phyloP scores from a whole-genome alignment of 768 basidiomycete species.

The Peribolospora baueri region DNA sequence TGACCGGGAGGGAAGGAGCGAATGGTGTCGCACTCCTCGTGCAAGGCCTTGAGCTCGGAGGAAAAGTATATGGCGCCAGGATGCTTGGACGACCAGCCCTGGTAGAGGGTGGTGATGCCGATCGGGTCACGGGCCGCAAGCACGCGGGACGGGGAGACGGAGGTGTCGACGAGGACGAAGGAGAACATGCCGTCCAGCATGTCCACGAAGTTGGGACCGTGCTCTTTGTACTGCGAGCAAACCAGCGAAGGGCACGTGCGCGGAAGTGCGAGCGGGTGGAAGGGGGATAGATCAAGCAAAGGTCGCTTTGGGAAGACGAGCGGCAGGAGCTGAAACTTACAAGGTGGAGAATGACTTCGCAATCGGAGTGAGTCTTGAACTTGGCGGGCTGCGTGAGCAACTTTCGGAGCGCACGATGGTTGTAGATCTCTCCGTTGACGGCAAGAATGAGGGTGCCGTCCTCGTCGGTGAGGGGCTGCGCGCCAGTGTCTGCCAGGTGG shows the following conservation, averaged over 20 bases:
- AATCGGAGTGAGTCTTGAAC: slow-evolving; percentile 95
- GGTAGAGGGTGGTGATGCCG: slow-evolving; percentile 95
- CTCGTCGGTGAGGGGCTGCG: slow-evolving; percentile 71
- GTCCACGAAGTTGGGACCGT: slow-evolving; percentile 41
- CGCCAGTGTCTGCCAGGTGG: slow-evolving; percentile 52
- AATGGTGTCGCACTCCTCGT: slow-evolving; percentile 79
- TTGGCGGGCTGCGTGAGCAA: slow-evolving; percentile 37
- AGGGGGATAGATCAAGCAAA: not conserved
- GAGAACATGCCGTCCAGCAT: slow-evolving; percentile 97
- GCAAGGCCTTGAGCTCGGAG: slow-evolving; percentile 79
- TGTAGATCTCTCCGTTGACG: slow-evolving; percentile 99
- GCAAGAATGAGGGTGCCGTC: slow-evolving; percentile 62
- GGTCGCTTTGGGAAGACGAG: not conserved
- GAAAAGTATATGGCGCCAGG: slow-evolving; percentile 77
- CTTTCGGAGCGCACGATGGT: slow-evolving; percentile 60
- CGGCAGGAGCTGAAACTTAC: slow-evolving; percentile 25
- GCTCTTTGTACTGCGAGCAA: slow-evolving; percentile 45
- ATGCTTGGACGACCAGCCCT: slow-evolving; percentile 64
- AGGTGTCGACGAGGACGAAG: slow-evolving; percentile 84
- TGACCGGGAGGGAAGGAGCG: slow-evolving; percentile 94
- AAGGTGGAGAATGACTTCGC: slow-evolving; percentile 84
- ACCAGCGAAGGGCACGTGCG: not conserved
- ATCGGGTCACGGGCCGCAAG: slow-evolving; percentile 94
- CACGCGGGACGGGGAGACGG: slow-evolving; percentile 61
- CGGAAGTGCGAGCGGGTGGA: not conserved